These are phyloP conservation scores for Toxoplasma gondii DNA, from an alignment of 169 alveolate genomes.

Conservation along the genomic window DNA sequence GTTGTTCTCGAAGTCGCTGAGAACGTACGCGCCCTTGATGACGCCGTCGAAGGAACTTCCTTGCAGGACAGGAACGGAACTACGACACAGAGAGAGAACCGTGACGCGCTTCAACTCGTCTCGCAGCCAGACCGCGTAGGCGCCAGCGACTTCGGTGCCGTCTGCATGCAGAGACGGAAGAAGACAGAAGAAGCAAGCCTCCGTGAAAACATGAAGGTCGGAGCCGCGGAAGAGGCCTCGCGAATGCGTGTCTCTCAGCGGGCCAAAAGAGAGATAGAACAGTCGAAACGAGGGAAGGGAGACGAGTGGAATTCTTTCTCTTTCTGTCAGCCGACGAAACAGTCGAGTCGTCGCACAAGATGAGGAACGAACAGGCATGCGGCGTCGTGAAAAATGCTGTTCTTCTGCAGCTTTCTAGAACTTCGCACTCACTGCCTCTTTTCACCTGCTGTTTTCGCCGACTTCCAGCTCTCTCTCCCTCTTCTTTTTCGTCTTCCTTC, in stretches of 20 bases:
- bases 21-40: slow-evolving; percentile 79
- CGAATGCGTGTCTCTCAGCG: too few relatives aligned
- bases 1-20: slow-evolving; percentile 70
- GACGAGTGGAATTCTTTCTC: neutral
- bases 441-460: neutral
- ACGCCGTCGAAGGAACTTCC: slow-evolving; percentile 74
- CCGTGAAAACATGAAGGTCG: neutral
- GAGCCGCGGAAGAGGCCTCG: too few relatives aligned
- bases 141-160: slow-evolving; percentile 70
- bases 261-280: neutral
- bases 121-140: slow-evolving; percentile 67
- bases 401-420: too few relatives aligned
- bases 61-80: slow-evolving; percentile 73
- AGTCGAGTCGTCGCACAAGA: too few relatives aligned
- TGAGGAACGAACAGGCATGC: neutral
- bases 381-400: neutral
- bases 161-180: slow-evolving; percentile 14
- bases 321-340: too few relatives aligned
- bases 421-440: too few relatives aligned
- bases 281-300: neutral
- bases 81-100: slow-evolving; percentile 67
- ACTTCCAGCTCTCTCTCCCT: neutral
- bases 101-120: slow-evolving; percentile 50
- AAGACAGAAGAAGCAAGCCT: neutral
- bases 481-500: neutral